Evolutionary conservation across 768 basidiomycete genomes (phyloP).

Genomic region (Dioszegia crocea): DNA sequence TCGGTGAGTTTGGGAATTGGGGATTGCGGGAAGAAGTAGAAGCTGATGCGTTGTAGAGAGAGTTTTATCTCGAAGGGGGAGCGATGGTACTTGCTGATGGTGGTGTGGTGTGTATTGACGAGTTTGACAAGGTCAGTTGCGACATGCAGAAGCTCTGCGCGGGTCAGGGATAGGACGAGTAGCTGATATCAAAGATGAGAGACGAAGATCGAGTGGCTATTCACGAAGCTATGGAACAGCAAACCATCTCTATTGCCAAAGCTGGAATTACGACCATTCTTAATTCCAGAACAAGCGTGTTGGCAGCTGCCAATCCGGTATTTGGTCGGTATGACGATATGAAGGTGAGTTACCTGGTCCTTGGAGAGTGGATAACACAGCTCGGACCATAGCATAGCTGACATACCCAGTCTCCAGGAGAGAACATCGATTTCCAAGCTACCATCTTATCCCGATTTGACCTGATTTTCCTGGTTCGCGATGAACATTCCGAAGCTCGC

Average conservation of each 20-base stretch:
- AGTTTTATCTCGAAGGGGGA: conserved; percentile 97
- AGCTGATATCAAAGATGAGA: conserved; percentile 60
- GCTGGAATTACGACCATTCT: conserved; percentile 98
- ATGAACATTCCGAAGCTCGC: conserved; percentile 90
- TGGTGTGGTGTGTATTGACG: conserved; percentile 98
- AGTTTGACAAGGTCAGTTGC: conserved; percentile 73
- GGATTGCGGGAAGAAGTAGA: not conserved
- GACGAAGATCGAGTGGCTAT: conserved; percentile 99
- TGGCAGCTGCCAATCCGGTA: conserved; percentile 95
- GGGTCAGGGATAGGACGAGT: not conserved
- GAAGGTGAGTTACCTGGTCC: conserved; percentile 57
- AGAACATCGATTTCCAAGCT: conserved; percentile 57
- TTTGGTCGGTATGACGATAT: conserved; percentile 96
- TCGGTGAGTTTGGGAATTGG: conserved; percentile 78
- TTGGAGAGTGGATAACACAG: not conserved
- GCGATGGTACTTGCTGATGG: conserved; percentile 99
- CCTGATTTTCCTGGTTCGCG: conserved; percentile 99
- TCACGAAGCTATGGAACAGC: conserved; percentile 99
- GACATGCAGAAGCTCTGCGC: no score
- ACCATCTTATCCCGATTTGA: conserved; percentile 98
- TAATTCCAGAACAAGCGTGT: conserved; percentile 92
- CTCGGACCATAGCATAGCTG: no score
- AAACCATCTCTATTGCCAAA: conserved; percentile 98
- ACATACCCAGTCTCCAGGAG: conserved; percentile 3
- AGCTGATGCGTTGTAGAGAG: conserved; percentile 59